Percentiles rank a stretch among this genome's conserved stretches.
phyloP scores from a whole-genome alignment of 148 eudicot genomes.

The Nepenthes gracilis region DNA sequence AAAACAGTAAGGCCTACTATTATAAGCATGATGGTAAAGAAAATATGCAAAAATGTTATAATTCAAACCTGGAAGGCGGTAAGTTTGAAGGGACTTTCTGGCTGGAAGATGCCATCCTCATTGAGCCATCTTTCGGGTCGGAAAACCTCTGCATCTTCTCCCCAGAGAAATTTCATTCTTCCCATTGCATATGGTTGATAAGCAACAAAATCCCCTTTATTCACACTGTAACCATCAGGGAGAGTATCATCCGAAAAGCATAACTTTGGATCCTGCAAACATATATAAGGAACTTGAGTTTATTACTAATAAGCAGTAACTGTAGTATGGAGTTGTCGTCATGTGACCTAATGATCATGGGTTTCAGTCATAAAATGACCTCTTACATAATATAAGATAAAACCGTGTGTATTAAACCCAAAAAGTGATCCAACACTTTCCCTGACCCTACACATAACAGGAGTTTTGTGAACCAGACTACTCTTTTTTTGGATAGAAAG shows the following conservation, averaged over 20 bases:
- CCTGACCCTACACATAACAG: too few relatives aligned
- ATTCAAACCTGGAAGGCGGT: conserved; percentile 55
- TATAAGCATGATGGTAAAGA: too few relatives aligned
- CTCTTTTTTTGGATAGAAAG: too few relatives aligned
- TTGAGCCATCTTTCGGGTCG: conserved; percentile 81
- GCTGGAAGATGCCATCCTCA: conserved; percentile 52
- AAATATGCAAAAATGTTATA: too few relatives aligned
- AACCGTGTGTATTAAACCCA: too few relatives aligned
- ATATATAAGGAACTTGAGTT: background rate
- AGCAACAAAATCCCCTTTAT: conserved; percentile 58
- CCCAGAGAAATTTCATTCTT: conserved; percentile 72
- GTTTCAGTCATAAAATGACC: too few relatives aligned
- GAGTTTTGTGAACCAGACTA: too few relatives aligned
- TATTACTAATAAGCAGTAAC: background rate
- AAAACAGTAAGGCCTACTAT: too few relatives aligned
- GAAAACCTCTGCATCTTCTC: conserved; percentile 58
- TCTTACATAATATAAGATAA: too few relatives aligned
- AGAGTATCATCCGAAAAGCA: conserved; percentile 64
- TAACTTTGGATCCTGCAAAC: conserved; percentile 40
- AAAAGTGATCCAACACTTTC: too few relatives aligned
- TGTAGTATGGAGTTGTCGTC: too few relatives aligned
- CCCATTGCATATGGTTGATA: conserved; percentile 88
- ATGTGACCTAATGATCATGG: too few relatives aligned
- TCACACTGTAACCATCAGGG: conserved; percentile 71
- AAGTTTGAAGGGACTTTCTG: conserved; percentile 68